Evolutionary conservation across 331 rosid species (phyloP), one percentile per base, ranked within the genome.

Genomic region (Arachis monticola): DNA sequence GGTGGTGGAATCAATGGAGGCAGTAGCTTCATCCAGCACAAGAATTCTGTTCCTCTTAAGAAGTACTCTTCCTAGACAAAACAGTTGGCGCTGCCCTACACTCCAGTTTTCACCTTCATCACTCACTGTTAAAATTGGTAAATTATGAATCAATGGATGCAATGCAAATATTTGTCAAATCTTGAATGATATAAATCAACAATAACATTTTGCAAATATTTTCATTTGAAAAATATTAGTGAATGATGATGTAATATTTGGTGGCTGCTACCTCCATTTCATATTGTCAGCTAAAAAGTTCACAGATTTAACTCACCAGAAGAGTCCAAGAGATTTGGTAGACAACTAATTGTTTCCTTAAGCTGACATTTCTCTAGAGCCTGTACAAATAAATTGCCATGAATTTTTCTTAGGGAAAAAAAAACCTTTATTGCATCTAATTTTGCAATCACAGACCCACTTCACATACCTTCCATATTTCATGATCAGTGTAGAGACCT

Each of bases 71-170:
- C 97, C 92, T 0, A 91, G 92, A 80, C 22, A 17, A 17, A 17
- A 17, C 22, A 17, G 22, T 17, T 17, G 22, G 22, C 22, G 22
- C 22, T 17, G 94, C 59, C 97, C 97, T 1, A 79, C 71, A 9
- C 89, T 91, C 97, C 97, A 88, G 35, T 91, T 88, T 40, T 76
- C 94, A 14, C 97, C 97, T 79, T 88, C 92, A 73, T 88, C 90
- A 52, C 81, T 87, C 70, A 91, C 94, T 91, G 84, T 46, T 69
- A 38, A 7, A 17, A 35, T 13, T 13, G 5, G 53, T 8, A 17
- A 17, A 17, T 17, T 17, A 17, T 17, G 22, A 17, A 17, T 17
- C 22, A 17, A 17, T 17, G 22, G 22, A 17, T 17, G 22, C 45
- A 6, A 7, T 4, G 47, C 47, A 44, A 44, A 4, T 5, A 44